Conservation (phyloP, 1,139 yeast genomes). For the Magnusiomyces suaveolens region DNA sequence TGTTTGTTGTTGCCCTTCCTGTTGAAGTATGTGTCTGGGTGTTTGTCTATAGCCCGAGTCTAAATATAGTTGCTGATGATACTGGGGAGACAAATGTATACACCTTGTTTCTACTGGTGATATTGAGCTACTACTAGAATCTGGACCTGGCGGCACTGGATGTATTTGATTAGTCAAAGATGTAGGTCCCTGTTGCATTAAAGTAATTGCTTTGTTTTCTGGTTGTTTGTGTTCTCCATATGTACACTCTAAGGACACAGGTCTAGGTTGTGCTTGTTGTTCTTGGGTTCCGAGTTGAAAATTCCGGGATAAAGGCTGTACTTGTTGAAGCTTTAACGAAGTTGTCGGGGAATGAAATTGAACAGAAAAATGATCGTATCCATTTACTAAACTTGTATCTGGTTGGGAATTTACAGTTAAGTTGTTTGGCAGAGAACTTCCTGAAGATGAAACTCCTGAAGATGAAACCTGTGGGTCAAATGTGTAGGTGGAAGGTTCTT, state of each 20-base stretch:
- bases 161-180: not conserved
- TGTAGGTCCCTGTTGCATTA: not conserved
- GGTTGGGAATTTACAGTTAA: not conserved
- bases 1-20: not conserved
- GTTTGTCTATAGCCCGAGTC: not conserved
- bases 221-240: not conserved
- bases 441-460: not conserved
- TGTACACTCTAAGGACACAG: not conserved
- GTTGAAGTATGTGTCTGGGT: not conserved
- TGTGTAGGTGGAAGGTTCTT: not conserved
- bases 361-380: not conserved
- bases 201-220: too few relatives aligned
- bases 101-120: conserved; percentile 3
- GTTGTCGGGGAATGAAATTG: not conserved
- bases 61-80: not conserved
- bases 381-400: not conserved
- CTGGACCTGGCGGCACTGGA: not conserved
- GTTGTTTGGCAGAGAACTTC: not conserved
- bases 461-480: not conserved
- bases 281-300: not conserved
- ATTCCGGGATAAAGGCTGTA: not conserved
- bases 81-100: not conserved
- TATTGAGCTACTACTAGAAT: not conserved
- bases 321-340: not conserved
- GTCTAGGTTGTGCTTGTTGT: too few relatives aligned